A percentile compares a stretch with the other conserved stretches of the same genome.
Evolutionary conservation across 2,329 filamentous ascomycete species (phyloP).

Genomic region (Colletotrichum sp.): DNA sequence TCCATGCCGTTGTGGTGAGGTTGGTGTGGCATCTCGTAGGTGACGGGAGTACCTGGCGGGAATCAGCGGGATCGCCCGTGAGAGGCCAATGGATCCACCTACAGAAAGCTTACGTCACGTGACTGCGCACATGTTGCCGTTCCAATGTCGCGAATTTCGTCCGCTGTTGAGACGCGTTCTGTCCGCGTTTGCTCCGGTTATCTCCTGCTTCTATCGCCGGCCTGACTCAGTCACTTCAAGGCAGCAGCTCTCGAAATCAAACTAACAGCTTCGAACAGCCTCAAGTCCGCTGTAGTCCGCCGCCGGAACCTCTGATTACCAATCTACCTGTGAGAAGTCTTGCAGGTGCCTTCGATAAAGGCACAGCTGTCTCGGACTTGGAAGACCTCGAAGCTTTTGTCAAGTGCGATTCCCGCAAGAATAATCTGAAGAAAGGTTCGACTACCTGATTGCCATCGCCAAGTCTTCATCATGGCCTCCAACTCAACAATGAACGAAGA

Average conservation of each 20-base stretch:
- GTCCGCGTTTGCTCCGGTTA: neutral
- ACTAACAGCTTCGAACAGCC: neutral
- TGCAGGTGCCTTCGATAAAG: neutral
- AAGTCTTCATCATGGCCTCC: neutral
- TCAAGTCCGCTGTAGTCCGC: neutral
- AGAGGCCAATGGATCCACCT: neutral
- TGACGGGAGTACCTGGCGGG: constrained; percentile 3
- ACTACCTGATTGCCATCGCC: neutral
- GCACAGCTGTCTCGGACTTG: neutral
- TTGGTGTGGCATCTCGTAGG: neutral
- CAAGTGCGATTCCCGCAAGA: neutral
- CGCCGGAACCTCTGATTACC: neutral
- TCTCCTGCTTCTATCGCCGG: neutral
- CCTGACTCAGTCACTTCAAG: constrained; percentile 6
- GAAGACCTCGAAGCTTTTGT: neutral
- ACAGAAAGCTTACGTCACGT: neutral
- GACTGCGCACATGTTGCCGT: neutral
- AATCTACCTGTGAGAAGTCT: neutral
- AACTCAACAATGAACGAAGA: constrained; percentile 32
- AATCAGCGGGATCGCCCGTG: constrained; percentile 8
- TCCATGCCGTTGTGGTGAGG: neutral
- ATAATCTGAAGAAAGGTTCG: neutral
- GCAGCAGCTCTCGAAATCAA: neutral
- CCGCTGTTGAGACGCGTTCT: neutral
- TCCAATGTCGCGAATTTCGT: neutral